A percentile compares a stretch with the other conserved stretches of the same genome.
These are phyloP conservation scores for Globisporangium middletonii DNA, from an alignment of 352 stramenopile genomes.

Conservation along the genomic window DNA sequence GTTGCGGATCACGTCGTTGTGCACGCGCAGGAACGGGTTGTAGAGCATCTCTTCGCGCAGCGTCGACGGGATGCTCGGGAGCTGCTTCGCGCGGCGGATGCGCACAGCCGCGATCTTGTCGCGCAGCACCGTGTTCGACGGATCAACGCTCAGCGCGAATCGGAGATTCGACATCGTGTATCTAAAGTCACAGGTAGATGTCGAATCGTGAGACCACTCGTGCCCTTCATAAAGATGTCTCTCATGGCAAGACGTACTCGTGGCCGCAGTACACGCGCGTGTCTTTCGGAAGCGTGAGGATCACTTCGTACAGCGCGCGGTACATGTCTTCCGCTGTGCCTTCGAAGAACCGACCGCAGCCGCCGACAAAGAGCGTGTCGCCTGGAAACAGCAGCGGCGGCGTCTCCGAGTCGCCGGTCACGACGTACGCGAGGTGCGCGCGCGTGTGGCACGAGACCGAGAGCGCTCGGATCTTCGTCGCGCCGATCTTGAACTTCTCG, in stretches of 20 bases:
- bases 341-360: constrained; percentile 87
- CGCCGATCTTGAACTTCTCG: constrained; percentile 80
- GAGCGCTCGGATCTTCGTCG: constrained; percentile 64
- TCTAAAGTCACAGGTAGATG: constrained; percentile 7
- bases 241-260: constrained; percentile 29
- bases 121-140: constrained; percentile 80
- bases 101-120: constrained; percentile 85
- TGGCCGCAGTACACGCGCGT: constrained; percentile 88
- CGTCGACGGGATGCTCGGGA: constrained; percentile 91
- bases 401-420: constrained; percentile 69
- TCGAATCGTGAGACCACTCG: neutral
- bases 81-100: constrained; percentile 68
- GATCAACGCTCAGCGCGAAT: constrained; percentile 92
- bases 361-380: constrained; percentile 85
- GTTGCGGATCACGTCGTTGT: constrained; percentile 79
- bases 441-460: constrained; percentile 83
- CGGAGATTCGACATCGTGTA: constrained; percentile 93
- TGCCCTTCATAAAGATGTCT: too few relatives aligned
- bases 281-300: constrained; percentile 79
- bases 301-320: constrained; percentile 79
- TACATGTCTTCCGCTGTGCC: constrained; percentile 88
- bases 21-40: constrained; percentile 82
- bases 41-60: constrained; percentile 84
- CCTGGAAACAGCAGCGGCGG: constrained; percentile 81
- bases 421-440: constrained; percentile 82